Evolutionary conservation across 129 eudicot species (phyloP), one percentile per base, ranked within the genome.

Genomic region (Escallonia rubra): DNA sequence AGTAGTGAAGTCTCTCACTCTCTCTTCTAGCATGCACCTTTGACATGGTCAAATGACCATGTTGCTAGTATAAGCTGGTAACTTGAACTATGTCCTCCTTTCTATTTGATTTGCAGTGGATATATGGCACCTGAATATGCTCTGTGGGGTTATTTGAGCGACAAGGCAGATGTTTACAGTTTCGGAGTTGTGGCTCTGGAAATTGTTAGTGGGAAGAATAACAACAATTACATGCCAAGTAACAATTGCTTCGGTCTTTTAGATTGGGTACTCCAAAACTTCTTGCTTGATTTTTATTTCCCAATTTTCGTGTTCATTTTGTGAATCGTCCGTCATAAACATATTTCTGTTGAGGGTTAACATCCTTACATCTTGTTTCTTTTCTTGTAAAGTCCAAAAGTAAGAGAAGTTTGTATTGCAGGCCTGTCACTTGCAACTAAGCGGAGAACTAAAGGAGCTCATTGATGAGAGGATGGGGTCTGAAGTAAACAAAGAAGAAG

Each of bases 171-270:
- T 47, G 51, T 47, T 47, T 47, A 47, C 8, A 47, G 51, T 10
- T 47, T 47, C 51, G 10, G 51, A 47, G 51, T 47, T 10, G 10
- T 47, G 51, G 51, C 51, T 47, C 10, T 47, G 51, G 51, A 47
- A 76, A 85, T 84, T 23, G 90, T 90, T 71, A 87, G 95, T 41
- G 97, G 97, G 38, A 85, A 85, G 82, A 47, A 47, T 10, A 47
- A 47, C 51, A 47, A 47, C 6, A 47, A 47, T 47, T 47, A 47
- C 51, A 47, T 47, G 10, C 51, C 51, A 47, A 47, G 51, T 47
- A 47, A 47, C 51, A 47, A 47, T 47, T 10, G 10, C 51, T 1
- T 47, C 59, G 86, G 51, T 10, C 51, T 47, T 47, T 47, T 90
- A 58, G 96, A 47, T 47, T 10, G 6, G 10, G 51, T 47, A 47